A percentile compares a stretch with the other conserved stretches of the same genome.
These are phyloP conservation scores for Candida peoriensis DNA, from an alignment of 805 yeast species.

Conservation along the genomic window DNA sequence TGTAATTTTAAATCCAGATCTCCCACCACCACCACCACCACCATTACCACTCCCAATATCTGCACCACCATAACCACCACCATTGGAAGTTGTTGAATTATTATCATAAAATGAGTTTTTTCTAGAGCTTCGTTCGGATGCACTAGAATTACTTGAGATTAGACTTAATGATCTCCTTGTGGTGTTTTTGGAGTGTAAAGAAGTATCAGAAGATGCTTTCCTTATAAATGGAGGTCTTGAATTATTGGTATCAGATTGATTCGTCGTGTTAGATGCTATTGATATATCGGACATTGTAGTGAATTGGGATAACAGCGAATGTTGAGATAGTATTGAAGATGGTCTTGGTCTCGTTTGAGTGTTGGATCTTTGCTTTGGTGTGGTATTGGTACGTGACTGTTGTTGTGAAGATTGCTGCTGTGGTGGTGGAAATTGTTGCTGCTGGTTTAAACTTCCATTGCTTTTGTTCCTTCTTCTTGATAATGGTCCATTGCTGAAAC, in stretches of 20 bases:
- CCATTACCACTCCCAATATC: no score
- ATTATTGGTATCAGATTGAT: constrained; percentile 7
- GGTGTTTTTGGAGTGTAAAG: constrained; percentile 15
- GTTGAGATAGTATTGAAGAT: constrained; percentile 46
- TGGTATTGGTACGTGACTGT: neutral
- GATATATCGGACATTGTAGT: constrained; percentile 50
- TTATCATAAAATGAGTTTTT: constrained; percentile 36
- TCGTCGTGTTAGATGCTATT: constrained; percentile 20
- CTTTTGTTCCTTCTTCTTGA: neutral
- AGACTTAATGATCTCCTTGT: constrained; percentile 31
- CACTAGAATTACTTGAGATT: constrained; percentile 33
- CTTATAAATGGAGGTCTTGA: constrained; percentile 18
- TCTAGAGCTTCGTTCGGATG: constrained; percentile 34
- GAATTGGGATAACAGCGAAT: constrained; percentile 40
- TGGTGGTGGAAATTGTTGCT: no score
- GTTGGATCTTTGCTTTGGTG: neutral
- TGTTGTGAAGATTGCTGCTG: no score
- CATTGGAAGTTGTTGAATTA: no score
- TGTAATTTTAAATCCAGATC: constrained; percentile 2
- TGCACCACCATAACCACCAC: no score
- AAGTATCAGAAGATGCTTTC: constrained; percentile 20
- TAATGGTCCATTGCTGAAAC: constrained; percentile 5
- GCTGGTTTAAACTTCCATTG: no score
- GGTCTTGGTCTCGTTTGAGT: constrained; percentile 32
- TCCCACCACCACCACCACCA: no score